phyloP scores from a whole-genome alignment of 345 rosid genomes.

The Lumnitzera racemosa region DNA sequence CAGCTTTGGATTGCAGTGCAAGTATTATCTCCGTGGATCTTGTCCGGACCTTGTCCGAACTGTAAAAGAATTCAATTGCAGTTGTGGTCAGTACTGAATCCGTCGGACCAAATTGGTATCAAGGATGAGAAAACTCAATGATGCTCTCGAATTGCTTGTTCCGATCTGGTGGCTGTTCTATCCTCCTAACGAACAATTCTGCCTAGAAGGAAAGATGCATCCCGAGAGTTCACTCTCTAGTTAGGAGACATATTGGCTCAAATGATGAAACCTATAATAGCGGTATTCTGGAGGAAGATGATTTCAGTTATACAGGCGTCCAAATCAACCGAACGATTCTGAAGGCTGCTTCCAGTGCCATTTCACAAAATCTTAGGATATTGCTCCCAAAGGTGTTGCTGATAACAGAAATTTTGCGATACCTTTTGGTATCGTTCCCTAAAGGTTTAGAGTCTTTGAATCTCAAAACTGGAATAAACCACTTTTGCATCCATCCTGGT shows the following conservation, averaged over 20 bases:
- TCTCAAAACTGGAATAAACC: constrained; percentile 20
- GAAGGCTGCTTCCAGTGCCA: constrained; percentile 14
- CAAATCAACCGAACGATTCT: constrained; percentile 8
- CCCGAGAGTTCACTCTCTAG: constrained; percentile 9
- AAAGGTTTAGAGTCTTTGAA: not conserved
- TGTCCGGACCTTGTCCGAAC: constrained; percentile 7
- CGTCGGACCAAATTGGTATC: constrained; percentile 18
- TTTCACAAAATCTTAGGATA: constrained; percentile 11
- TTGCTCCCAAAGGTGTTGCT: constrained; percentile 8
- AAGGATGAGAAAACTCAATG: constrained; percentile 22
- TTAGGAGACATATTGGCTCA: constrained; percentile 21
- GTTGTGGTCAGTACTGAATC: constrained; percentile 23
- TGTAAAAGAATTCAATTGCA: constrained; percentile 6
- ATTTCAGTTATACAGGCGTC: constrained; percentile 12
- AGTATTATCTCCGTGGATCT: constrained; percentile 15
- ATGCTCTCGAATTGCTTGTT: constrained; percentile 25
- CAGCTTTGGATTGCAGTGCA: constrained; percentile 29
- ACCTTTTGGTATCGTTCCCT: not conserved
- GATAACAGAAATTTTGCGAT: not conserved
- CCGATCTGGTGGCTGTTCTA: constrained; percentile 20
- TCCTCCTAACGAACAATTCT: constrained; percentile 18
- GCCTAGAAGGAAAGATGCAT: constrained; percentile 8
- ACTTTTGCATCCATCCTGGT: constrained; percentile 27
- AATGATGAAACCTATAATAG: constrained; percentile 13
- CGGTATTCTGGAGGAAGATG: constrained; percentile 21